Conservation (phyloP, 2,329 filamentous ascomycete species). For the Didymella pinodella region DNA sequence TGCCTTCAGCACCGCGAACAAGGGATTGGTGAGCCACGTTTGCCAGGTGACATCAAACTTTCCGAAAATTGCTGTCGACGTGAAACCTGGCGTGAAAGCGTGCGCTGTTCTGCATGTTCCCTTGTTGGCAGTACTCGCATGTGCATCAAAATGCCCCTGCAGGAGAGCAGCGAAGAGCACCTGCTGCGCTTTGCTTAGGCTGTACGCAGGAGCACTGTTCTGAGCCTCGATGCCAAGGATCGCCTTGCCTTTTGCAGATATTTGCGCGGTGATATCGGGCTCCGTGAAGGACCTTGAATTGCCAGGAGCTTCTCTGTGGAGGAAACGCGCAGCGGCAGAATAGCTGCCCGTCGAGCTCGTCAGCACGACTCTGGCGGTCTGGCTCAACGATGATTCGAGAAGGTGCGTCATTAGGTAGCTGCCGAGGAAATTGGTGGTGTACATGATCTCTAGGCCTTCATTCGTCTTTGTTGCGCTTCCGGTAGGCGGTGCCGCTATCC, state of each 20-base stretch:
- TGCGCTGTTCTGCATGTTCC: constrained; percentile 12
- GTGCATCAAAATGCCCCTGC: constrained; percentile 21
- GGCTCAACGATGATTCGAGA: constrained; percentile 18
- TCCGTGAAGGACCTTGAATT: not conserved
- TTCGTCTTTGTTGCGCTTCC: constrained; percentile 4
- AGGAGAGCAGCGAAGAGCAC: constrained; percentile 23
- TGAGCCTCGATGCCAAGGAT: not conserved
- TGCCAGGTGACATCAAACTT: constrained; percentile 22
- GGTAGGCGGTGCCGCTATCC: constrained; percentile 15
- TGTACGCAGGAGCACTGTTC: constrained; percentile 14
- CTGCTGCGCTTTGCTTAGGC: constrained; percentile 25
- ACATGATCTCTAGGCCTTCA: constrained; percentile 20
- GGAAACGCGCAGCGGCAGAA: constrained; percentile 3
- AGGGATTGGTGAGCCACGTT: constrained; percentile 22
- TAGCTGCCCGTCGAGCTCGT: constrained; percentile 26
- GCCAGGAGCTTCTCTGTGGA: not conserved
- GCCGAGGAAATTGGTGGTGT: constrained; percentile 28
- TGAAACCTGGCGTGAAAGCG: constrained; percentile 21
- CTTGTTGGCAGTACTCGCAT: not conserved
- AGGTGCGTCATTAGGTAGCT: constrained; percentile 27
- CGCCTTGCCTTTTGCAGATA: not conserved
- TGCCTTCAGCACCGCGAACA: constrained; percentile 20
- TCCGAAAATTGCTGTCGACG: constrained; percentile 21
- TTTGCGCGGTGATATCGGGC: not conserved
- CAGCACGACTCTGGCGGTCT: constrained; percentile 20